Base-by-base conservation (phyloP, 2,329 filamentous ascomycete species). In the Botrytis fabae region DNA sequence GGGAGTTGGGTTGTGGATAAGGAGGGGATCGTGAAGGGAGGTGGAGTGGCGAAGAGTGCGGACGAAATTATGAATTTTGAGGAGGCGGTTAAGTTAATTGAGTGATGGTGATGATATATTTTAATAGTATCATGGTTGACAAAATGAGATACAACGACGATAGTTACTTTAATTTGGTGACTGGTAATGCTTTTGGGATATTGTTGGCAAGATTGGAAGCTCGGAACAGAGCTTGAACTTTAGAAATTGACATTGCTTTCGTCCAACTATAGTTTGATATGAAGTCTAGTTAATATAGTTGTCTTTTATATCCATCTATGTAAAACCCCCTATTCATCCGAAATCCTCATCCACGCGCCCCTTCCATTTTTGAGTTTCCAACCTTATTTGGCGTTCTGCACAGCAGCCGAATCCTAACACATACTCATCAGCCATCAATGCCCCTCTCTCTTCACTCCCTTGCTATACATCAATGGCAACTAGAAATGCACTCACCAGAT, bases 1-100 rank as follows among this genome's bases (percentile, higher is more conserved):
- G 91, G 91, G 42, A 88, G 87, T 42, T 93, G 90, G 82, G 90
- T 87, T 2, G 82, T 91, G 42, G 88, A 90, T 78, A 78, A 78
- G 9, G 80, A 83, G 42, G 88, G 88, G 3, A 77, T 82, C 20
- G 85, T 91, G 5, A 83, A 82, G 71, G 91, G 88, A 87, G 83
- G 82, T 7, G 82, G 84, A 72, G 81, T 85, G 74, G 84, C 85
- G 20, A 77, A 77, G 70, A 83, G 84, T 38, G 85, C 88, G 42
- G 86, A 87, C 78, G 86, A 90, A 74, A 75, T 90, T 28, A 82
- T 86, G 7, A 84, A 89, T 77, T 87, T 90, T 75, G 83, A 83
- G 70, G 83, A 85, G 40, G 86, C 81, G 10, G 10, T 71, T 28
- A 59, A 44, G 48, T 28, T 71, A 20, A 22, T 71, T 18, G 61